These are phyloP conservation scores for Trifolium subterraneum DNA, from an alignment of 306 rosid genomes.

Conservation along the genomic window DNA sequence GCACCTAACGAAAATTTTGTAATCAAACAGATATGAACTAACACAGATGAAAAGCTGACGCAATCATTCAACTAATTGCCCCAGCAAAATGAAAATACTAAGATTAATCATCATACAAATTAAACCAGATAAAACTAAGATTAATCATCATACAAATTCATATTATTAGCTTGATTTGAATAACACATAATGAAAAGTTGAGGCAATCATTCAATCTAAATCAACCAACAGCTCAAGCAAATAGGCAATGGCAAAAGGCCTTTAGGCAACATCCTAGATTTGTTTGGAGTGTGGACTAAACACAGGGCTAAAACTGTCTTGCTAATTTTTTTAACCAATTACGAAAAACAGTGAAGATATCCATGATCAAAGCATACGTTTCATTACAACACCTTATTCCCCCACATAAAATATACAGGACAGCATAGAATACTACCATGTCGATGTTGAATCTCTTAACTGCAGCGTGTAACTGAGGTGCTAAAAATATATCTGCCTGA, in stretches of 20 bases:
- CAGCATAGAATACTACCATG: constrained; percentile 61
- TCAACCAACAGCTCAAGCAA: constrained; percentile 13
- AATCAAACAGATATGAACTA: constrained; percentile 13
- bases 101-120: too few relatives aligned
- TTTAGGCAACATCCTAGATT: neutral
- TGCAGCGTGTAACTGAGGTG: constrained; percentile 65
- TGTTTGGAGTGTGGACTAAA: neutral
- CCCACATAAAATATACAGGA: neutral
- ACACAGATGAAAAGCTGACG: neutral
- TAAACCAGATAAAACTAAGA: neutral
- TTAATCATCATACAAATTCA: neutral
- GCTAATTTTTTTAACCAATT: neutral
- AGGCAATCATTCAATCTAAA: constrained; percentile 8
- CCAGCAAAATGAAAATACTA: neutral
- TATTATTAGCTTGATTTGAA: constrained; percentile 12
- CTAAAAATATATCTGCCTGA: constrained; percentile 83
- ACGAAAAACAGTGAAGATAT: constrained; percentile 4
- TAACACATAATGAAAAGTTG: neutral
- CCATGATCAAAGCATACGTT: constrained; percentile 16
- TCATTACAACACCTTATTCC: constrained; percentile 2
- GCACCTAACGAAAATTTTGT: constrained; percentile 4
- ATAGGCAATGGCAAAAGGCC: constrained; percentile 1
- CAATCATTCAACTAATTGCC: constrained; percentile 1
- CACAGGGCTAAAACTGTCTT: constrained; percentile 1
- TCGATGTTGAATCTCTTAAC: constrained; percentile 50